Evolutionary conservation across 148 eudicot species (phyloP), one percentile per base, ranked within the genome.

Genomic region (Camellia japonica): DNA sequence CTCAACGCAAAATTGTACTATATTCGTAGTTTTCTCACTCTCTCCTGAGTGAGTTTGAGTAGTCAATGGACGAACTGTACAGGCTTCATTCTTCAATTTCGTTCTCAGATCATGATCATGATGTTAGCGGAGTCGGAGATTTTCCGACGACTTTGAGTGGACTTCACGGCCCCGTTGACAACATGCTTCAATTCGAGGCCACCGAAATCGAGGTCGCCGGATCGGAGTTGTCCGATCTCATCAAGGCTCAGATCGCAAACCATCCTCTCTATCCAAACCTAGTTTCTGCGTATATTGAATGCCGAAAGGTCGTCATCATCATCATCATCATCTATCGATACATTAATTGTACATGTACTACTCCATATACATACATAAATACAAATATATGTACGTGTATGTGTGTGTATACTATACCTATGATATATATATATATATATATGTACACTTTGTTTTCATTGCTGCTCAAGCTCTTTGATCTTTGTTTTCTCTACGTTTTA

Each of bases 201-300:
- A 64, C n/a, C 9, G 75, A 71, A 18, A 64, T 54, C 41, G 79
- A 76, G 55, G 41, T 49, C 41, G 42, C 38, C 11, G 76, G 73
- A 79, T 71, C 79, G 23, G 84, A 87, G 79, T 79, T 83, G 81
- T 73, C 80, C 7, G 90, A 87, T 81, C 47, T 85, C 18, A 42
- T 87, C 14, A 87, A 87, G 67, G 83, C 86, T 16, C 90, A 83
- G 86, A 87, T 87, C 77, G 88, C 86, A 19, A 78, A 63, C 74
- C 90, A 87, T 84, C 90, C 90, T 72, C 81, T 85, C 5, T 87
- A 87, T 81, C 84, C 88, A n/a, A 81, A 60, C 75, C 78, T 87
- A 23, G 59, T 85, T 0, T 83, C 90, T 56, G 86, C 90, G 8
- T 83, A 81, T 54, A 73, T 85, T 52, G 77, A 87, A 68, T 87